phyloP scores from a whole-genome alignment of 768 basidiomycete genomes.

The Amylocystis lapponica region DNA sequence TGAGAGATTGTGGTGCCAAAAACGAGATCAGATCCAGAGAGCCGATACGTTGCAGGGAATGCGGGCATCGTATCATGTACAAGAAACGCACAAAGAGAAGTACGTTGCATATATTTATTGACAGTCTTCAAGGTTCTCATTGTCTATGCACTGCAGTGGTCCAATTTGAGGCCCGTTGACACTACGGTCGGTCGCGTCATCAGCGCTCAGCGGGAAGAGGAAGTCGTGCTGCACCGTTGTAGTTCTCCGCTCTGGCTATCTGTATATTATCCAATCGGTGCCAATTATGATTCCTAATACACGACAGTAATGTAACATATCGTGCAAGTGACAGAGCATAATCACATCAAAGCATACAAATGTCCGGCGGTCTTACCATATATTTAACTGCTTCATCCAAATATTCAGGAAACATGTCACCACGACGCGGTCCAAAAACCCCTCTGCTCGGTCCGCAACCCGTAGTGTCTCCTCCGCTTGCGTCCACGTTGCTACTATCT shows the following conservation, averaged over 20 bases:
- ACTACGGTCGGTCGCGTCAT: constrained; percentile 1
- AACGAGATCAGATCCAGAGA: constrained; percentile 89
- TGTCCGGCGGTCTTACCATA: constrained; percentile 30
- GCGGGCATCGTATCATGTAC: constrained; percentile 98
- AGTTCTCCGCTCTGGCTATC: neutral
- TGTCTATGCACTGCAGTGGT: constrained; percentile 46
- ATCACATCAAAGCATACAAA: neutral
- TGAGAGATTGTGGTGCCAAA: constrained; percentile 79
- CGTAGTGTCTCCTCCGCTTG: constrained; percentile 32
- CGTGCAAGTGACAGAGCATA: neutral
- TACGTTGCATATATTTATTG: constrained; percentile 35
- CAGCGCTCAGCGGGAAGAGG: too few relatives aligned
- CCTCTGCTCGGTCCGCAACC: constrained; percentile 35
- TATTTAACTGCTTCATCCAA: constrained; percentile 40
- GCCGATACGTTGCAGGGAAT: constrained; percentile 93
- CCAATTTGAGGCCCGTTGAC: constrained; percentile 76
- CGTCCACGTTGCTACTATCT: constrained; percentile 42
- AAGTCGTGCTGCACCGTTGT: too few relatives aligned
- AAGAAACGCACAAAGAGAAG: constrained; percentile 94
- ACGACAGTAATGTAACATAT: too few relatives aligned
- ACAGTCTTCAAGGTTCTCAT: constrained; percentile 2
- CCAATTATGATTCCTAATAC: neutral
- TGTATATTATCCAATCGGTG: constrained; percentile 1
- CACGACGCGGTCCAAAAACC: constrained; percentile 43
- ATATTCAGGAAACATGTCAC: constrained; percentile 49